Base-by-base conservation (phyloP, 2,329 filamentous ascomycete genomes). In the Esteya vermicola region DNA sequence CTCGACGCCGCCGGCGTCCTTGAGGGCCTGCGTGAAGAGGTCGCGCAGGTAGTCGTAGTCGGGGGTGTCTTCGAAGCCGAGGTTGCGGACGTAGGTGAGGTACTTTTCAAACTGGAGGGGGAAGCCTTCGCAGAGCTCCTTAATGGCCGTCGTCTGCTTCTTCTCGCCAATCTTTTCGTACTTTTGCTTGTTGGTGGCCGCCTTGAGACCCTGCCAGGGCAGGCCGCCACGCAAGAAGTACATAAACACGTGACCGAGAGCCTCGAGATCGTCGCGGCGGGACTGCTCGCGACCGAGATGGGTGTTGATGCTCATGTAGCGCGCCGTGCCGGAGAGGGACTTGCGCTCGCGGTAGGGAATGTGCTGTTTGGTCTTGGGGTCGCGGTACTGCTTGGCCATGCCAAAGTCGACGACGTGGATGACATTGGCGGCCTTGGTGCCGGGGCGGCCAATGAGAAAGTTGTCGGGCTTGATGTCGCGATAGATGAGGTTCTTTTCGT, bases 91-190 rank as follows among this genome's bases (percentile, higher is more conserved):
- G 54, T 98, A 96, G 50, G 81, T 93, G 42, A 98, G 69, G 61
- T 98, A 98, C 63, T 95, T 93, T 68, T 82, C 93, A 61, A 98
- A 93, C 63, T 98, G 88, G 58, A 94, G 85, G 49, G 91, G 89
- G 63, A 93, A 96, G 38, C 85, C 82, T 52, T 95, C 88, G 58
- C 89, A 96, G 14, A 98, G 75, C 53, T 98, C 91, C 67, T 95
- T 94, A 65, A 98, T 93, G 6, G 77, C 75, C 19, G 91, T 96
- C 0, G 89, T 95, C 67, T 96, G 91, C 70, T 98, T 98, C 81
- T 98, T 96, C 70, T 98, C 89, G 34, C 91, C 91, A 62, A 98
- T 98, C 73, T 96, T 96, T 66, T 98, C 91, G 59, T 98, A 98
- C 67, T 98, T 98, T 59, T 98, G 28, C 28, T 31, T 31, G 28